These are phyloP conservation scores for Nepenthes mirabilis DNA, from an alignment of 148 eudicot genomes.

Conservation along the genomic window DNA sequence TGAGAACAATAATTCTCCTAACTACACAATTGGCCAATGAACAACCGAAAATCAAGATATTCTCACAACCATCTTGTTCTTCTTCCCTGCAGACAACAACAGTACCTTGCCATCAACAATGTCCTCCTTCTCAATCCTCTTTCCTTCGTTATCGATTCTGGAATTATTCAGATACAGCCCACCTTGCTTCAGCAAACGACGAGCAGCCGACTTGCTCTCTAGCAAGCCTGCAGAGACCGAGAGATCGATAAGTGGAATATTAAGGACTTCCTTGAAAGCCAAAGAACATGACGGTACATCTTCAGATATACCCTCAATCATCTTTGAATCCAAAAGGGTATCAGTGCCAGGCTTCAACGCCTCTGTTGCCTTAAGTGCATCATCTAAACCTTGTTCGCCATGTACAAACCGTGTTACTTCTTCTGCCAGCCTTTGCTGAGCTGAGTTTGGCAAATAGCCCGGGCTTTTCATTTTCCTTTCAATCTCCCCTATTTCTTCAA, in stretches of 20 bases:
- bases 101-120: slow-evolving; percentile 77
- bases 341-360: slow-evolving; percentile 76
- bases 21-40: background rate
- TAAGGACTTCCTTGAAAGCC: slow-evolving; percentile 31
- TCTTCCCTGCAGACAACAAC: slow-evolving; percentile 83
- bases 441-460: slow-evolving; percentile 56
- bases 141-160: slow-evolving; percentile 59
- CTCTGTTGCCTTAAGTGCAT: slow-evolving; percentile 76
- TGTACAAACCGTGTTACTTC: slow-evolving; percentile 83
- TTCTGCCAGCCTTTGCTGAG: slow-evolving; percentile 69
- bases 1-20: too few relatives aligned
- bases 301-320: slow-evolving; percentile 59
- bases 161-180: slow-evolving; percentile 70
- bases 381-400: slow-evolving; percentile 66
- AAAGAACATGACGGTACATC: slow-evolving; percentile 67
- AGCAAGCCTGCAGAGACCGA: slow-evolving; percentile 69
- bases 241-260: slow-evolving; percentile 40
- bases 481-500: slow-evolving; percentile 51
- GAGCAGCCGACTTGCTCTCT: slow-evolving; percentile 71
- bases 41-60: slow-evolving; percentile 24
- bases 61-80: slow-evolving; percentile 86
- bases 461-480: slow-evolving; percentile 41
- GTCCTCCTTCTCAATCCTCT: slow-evolving; percentile 51
- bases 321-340: slow-evolving; percentile 53
- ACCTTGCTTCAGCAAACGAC: slow-evolving; percentile 80